Base-by-base conservation (phyloP, 148 eudicot genomes). In the Talinum fruticosum region DNA sequence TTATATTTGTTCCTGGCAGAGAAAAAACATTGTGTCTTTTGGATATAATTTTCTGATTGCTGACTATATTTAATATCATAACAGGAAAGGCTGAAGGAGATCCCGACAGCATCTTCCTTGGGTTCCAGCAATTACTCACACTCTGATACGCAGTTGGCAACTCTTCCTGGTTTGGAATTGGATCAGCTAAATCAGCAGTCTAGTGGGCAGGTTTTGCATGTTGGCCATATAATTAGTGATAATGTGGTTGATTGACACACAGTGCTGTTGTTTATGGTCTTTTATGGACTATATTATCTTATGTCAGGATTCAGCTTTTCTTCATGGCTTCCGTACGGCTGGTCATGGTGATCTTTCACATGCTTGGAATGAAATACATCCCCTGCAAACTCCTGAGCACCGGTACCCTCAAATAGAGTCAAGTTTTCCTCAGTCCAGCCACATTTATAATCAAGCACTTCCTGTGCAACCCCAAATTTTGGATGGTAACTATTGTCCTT, bases 331-430 rank as follows among this genome's bases (percentile, higher is more conserved):
- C 77, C 94, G 77, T 76, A 84, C 89, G 69, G 84, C 85, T 73
- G 88, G 81, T 82, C 87, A 89, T 74, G 87, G 80, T 73, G 82
- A 91, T 80, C 78, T 89, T 82, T 82, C 87, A 26, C 95, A 85
- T 80, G 90, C 86, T 80, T 96, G 99, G 99, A 89, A 91, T 84
- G 97, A 91, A 62, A 84, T 91, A 75, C 97, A 93, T 12, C 84
- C 83, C 76, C 88, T 87, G 36, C 97, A 79, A 79, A 35, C 44
- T 78, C 85, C 77, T 79, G 75, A 75, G 75, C 68, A 61, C 53
- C 70, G 83, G 65, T 61, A 83, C 82, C 71, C 80, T 85, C 78
- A 62, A 59, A 47, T 80, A 84, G 79, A 83, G 73, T 69, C 81
- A 66, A 84, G 79, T 77, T 79, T 91, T 75, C 86, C 87, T 10